Evolutionary conservation across 371 early-diverging fungal genomes (phyloP), one percentile per base, ranked within the genome.

Genomic region (Umbelopsis sp.): DNA sequence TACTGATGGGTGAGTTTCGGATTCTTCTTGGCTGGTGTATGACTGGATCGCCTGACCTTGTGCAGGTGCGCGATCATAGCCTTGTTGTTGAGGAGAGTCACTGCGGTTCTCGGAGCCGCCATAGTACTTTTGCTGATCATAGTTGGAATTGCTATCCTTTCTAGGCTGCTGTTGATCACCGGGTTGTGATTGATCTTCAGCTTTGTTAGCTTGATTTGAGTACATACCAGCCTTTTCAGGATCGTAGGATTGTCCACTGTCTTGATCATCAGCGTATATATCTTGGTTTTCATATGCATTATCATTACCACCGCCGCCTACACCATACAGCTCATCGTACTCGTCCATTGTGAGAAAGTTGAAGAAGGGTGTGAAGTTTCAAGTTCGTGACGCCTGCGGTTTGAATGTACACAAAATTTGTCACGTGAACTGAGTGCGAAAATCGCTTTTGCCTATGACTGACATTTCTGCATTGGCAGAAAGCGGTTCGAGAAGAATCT

Each of bases 321-420:
- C 79, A 50, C 76, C 77, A 64, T 81, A 81, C 44, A 81, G 70
- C 63, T 81, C 79, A 66, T 81, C 81, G 63, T 80, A 57, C 57
- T 57, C 57, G 35, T 57, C 57, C 57, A 57, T 57, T 18, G n/a
- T 35, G 4, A 16, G 18, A 18, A 48, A n/a, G 48, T 48, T 20
- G 45, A 45, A 2, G 18, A 45, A 18, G 45, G 10, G 45, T 48
- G 18, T 48, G n/a, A 48, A 25, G 32, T 35, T 12, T 35, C 57
- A 29, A 57, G 57, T 11, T 18, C 22, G 10, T 14, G 11, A 18
- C 7, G 35, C 18, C 4, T 11, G 29, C 14, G n/a, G 14, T 35
- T 12, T 35, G 9, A 16, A 35, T 37, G 57, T 14, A 18, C 14
- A 8, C 18, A 18, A 24, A 25, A 24, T 11, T 7, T 9, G 35